Evolutionary conservation across 768 basidiomycete species (phyloP).

Genomic region (Suillus bovinus): DNA sequence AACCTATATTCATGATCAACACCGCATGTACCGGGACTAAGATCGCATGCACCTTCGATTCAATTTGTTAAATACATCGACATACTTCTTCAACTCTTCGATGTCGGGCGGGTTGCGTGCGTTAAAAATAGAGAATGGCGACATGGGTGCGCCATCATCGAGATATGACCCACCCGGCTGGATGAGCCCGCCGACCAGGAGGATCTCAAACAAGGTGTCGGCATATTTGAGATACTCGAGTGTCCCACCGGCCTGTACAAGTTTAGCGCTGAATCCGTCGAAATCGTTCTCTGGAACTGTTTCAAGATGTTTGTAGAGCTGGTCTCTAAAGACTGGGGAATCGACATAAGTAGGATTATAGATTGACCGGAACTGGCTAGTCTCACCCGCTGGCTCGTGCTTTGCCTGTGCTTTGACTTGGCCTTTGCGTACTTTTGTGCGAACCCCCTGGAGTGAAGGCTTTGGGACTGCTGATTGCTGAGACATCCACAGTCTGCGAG

Average conservation of each 20-base stretch:
- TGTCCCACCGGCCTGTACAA: constrained; percentile 88
- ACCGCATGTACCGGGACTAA: constrained; percentile 8
- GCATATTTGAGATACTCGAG: constrained; percentile 98
- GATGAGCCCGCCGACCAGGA: constrained; percentile 93
- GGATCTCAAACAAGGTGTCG: constrained; percentile 93
- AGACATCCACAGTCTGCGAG: constrained; percentile 82
- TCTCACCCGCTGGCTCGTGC: constrained; percentile 80
- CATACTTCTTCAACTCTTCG: constrained; percentile 89
- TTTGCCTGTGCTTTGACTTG: constrained; percentile 91
- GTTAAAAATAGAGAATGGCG: constrained; percentile 87
- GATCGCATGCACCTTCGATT: constrained; percentile 72
- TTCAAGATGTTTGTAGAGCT: constrained; percentile 89
- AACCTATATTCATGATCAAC: constrained; percentile 55
- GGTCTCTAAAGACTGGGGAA: constrained; percentile 83
- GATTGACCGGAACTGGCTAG: not conserved
- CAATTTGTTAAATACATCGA: constrained; percentile 94
- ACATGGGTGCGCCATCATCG: constrained; percentile 82
- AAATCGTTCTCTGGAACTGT: constrained; percentile 79
- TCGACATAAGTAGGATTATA: constrained; percentile 11
- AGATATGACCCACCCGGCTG: constrained; percentile 93
- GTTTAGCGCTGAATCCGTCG: constrained; percentile 77
- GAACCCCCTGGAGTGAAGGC: constrained; percentile 91
- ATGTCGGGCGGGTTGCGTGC: constrained; percentile 76
- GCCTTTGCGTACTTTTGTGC: constrained; percentile 92
- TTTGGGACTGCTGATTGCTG: constrained; percentile 80